Base-by-base conservation (phyloP, 2,329 filamentous ascomycete species). In the Chalara sp. region DNA sequence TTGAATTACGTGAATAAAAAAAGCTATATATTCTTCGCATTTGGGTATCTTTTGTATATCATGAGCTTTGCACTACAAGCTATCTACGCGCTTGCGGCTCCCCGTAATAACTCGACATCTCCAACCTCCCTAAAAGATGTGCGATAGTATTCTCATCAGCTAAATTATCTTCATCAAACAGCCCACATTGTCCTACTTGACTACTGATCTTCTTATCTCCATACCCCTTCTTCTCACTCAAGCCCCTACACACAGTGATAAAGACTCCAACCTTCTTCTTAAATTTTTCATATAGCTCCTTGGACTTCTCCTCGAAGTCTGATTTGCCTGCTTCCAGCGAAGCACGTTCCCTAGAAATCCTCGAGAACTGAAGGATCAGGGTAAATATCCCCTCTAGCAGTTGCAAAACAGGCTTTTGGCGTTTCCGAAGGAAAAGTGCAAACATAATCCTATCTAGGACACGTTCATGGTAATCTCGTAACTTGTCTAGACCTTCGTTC, bases 341-440 rank as follows among this genome's bases (percentile, higher is more conserved):
- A 12, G 67, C 66, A 56, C 69, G 69, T n/a, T 70, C 59, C 57
- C 72, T 68, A 13, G 69, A 66, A 37, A 67, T 63, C 58, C 76
- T 78, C n/a, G 84, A 81, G 62, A 93, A 93, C 10, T 75, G 71
- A 8, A 96, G 70, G n/a, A 95, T 78, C 0, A 80, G 68, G 1
- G 74, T 72, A 56, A 95, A 92, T 1, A 92, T 86, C 13, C 87
- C 84, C 54, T 95, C 86, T 0, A 96, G 70, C 0, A 95, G 70
- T 39, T 78, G 79, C 56, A 90, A 73, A 0, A 90, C 80, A 1
- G 87, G 84, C 52, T 81, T 75, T 65, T 95, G 89, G 35, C 86
- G 76, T 61, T 86, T 87, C 52, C 86, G 78, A 3, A 95, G 71
- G 11, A 96, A 76, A 0, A 93, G 71, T 0, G 81, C 80, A 54